Conservation (phyloP, 1,284 basidiomycete species). For the Sutorius eximius region DNA sequence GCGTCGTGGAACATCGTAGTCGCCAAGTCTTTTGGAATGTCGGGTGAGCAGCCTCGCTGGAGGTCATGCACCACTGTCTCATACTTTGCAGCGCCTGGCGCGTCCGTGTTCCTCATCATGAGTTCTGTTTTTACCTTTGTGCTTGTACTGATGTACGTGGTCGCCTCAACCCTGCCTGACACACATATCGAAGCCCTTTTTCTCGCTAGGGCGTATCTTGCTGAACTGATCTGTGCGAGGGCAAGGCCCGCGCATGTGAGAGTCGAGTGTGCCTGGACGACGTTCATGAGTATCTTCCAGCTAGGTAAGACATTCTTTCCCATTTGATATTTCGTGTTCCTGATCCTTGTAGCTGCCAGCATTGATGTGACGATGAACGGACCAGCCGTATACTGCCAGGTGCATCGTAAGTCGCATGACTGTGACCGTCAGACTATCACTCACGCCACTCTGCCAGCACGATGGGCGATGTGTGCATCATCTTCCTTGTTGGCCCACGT, state of each 20-base stretch:
- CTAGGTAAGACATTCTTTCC: constrained; percentile 39
- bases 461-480: constrained; percentile 53
- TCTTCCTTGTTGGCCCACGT: constrained; percentile 50
- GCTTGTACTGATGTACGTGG: constrained; percentile 47
- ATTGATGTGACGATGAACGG: constrained; percentile 47
- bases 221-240: constrained; percentile 39
- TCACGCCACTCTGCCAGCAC: constrained; percentile 29
- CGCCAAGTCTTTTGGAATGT: constrained; percentile 35
- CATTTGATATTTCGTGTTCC: not conserved
- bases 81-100: constrained; percentile 42
- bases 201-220: constrained; percentile 32
- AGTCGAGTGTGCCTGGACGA: constrained; percentile 57
- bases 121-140: constrained; percentile 48
- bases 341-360: constrained; percentile 41
- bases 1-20: constrained; percentile 57
- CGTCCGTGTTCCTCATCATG: constrained; percentile 52
- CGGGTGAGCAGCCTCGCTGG: constrained; percentile 35
- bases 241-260: constrained; percentile 43
- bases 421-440: not conserved
- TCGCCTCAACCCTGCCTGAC: not conserved
- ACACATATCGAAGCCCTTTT: not conserved
- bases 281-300: constrained; percentile 46
- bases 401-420: constrained; percentile 35
- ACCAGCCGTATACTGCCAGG: constrained; percentile 39
- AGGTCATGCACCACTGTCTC: not conserved